Evolutionary conservation across 495 filamentous ascomycete species (phyloP), one percentile per base, ranked within the genome.

Genomic region (Bacidia gigantensis): DNA sequence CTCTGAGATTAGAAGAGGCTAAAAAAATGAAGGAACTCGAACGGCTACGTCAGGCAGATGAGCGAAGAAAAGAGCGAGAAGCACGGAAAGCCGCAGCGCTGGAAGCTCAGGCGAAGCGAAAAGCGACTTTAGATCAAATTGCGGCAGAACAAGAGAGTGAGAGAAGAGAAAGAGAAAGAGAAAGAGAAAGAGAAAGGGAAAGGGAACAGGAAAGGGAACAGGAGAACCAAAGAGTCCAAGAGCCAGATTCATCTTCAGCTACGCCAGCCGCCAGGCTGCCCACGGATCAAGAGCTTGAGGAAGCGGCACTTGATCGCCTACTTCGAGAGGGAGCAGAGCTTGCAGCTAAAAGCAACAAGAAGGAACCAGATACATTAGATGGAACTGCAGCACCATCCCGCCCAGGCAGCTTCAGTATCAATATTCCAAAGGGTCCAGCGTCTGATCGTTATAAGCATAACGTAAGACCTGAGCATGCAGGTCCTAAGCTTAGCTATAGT

Each of bases 1-100:
- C 74, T 38, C 67, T 80, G 20, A 75, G 74, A 53, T 73, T 68
- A 2, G 84, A 87, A 59, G 82, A 83, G 57, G 71, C 74, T 48
- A 77, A 79, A 46, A 82, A 81, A 58, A 75, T 78, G 59, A 69
- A 76, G 39, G 82, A 86, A 62, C 71, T 80, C 39, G 80, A 86
- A 57, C 70, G 69, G 26, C 63, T 75, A 42, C 69, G 71, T 50
- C 75, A 79, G 17, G 80, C 81, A 17, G 78, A 81, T 32, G 75
- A 80, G 5, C 64, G 67, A n/a, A 72, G 77, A 56, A 68, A 69
- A 60, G 70, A 74, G 50, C 65, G 67, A 18, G 59, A 60, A 22
- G 68, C 65, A 29, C 64, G 64, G 0, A 50, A 50, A 50, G 47
- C 47, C 3, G 47, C 47, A n/a, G 47, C 32, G 49, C 63, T 72